Conservation (phyloP, 2,329 filamentous ascomycete genomes). For the Coniochaeta sp. region DNA sequence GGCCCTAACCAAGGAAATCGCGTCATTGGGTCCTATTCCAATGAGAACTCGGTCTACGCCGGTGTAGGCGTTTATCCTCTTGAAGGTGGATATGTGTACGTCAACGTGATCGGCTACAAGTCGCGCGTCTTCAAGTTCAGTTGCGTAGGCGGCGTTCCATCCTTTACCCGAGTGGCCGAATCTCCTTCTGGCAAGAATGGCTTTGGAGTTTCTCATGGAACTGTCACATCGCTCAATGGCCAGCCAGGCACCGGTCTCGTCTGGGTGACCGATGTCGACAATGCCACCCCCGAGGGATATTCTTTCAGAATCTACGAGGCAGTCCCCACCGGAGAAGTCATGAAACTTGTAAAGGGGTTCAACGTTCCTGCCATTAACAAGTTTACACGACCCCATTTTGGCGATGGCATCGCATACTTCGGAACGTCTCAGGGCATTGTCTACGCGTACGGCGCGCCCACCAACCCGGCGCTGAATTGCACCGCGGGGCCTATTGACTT, state of each 20-base stretch:
- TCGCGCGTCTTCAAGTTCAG: slow-evolving; percentile 52
- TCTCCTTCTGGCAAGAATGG: slow-evolving; percentile 43
- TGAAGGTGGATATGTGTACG: slow-evolving; percentile 42
- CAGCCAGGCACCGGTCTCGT: slow-evolving; percentile 47
- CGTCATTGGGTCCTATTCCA: slow-evolving; percentile 33
- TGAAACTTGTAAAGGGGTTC: slow-evolving; percentile 43
- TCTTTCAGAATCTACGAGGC: slow-evolving; percentile 45
- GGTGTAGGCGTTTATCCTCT: slow-evolving; percentile 38
- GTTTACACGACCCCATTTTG: slow-evolving; percentile 51
- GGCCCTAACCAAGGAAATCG: slow-evolving; percentile 31
- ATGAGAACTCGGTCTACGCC: slow-evolving; percentile 40
- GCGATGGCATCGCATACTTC: slow-evolving; percentile 48
- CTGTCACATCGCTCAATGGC: slow-evolving; percentile 45
- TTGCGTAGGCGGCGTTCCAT: slow-evolving; percentile 40
- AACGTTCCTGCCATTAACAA: slow-evolving; percentile 45
- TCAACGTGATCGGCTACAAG: slow-evolving; percentile 44
- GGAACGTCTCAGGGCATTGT: slow-evolving; percentile 42
- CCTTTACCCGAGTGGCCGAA: slow-evolving; percentile 45
- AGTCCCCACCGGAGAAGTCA: slow-evolving; percentile 34
- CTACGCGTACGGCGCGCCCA: slow-evolving; percentile 50
- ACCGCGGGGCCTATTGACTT: slow-evolving; percentile 37
- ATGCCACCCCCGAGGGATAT: slow-evolving; percentile 35
- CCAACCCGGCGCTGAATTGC: slow-evolving; percentile 47
- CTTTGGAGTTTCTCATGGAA: slow-evolving; percentile 49
- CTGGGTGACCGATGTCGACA: slow-evolving; percentile 40